Percentiles rank a stretch among this genome's conserved stretches.
These are phyloP conservation scores for Annona cherimola DNA, from an alignment of 164 flowering plant species.

Conservation along the genomic window DNA sequence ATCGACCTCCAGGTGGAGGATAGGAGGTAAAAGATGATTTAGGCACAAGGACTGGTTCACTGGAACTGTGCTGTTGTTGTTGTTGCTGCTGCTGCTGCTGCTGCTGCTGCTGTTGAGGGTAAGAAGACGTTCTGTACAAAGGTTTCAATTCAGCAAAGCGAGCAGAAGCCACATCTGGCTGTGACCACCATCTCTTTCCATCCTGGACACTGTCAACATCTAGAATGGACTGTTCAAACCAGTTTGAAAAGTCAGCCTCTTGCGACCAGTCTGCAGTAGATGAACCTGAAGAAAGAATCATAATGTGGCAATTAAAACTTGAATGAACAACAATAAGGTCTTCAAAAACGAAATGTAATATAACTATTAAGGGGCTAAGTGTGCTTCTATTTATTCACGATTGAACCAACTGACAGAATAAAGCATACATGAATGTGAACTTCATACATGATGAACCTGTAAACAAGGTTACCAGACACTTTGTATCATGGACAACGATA, in stretches of 20 bases:
- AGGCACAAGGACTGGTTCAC: slow-evolving; percentile 61
- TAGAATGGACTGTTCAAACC: slow-evolving; percentile 52
- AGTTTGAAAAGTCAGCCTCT: slow-evolving; percentile 46
- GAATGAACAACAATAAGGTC: too few relatives aligned
- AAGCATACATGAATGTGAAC: too few relatives aligned
- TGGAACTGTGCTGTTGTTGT: slow-evolving; percentile 40
- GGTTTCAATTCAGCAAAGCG: slow-evolving; percentile 41
- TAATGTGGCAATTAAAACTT: background rate
- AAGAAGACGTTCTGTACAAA: slow-evolving; percentile 78
- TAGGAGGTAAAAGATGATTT: slow-evolving; percentile 64
- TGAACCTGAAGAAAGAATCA: slow-evolving; percentile 43
- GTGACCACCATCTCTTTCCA: slow-evolving; percentile 71
- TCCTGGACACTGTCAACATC: slow-evolving; percentile 41
- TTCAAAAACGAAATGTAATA: too few relatives aligned
- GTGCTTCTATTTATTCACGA: background rate
- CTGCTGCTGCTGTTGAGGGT: slow-evolving; percentile 53
- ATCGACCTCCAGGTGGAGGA: slow-evolving; percentile 70
- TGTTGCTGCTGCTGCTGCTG: slow-evolving; percentile 29
- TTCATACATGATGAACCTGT: too few relatives aligned
- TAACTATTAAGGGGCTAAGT: background rate
- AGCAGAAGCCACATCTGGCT: slow-evolving; percentile 44
- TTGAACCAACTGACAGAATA: background rate
- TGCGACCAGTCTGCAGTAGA: slow-evolving; percentile 63
- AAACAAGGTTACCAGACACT: too few relatives aligned
- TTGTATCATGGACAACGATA: too few relatives aligned